Evolutionary conservation across 257 asterid genomes (phyloP).

Genomic region (Sherardia arvensis): DNA sequence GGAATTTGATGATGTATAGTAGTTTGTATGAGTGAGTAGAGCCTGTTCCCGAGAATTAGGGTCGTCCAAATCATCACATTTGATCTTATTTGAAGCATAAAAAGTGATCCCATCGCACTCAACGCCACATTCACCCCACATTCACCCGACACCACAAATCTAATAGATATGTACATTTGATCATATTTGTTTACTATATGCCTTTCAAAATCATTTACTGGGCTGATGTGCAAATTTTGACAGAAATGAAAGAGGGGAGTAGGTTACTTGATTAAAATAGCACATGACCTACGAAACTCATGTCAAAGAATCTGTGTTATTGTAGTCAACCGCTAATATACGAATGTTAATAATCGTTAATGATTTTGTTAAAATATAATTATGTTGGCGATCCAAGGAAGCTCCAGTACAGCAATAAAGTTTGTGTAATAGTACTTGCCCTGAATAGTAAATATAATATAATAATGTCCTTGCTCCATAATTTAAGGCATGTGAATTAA

Average conservation of each 20-base stretch:
- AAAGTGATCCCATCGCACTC: too few species aligned
- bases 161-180: too few species aligned
- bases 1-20: too few species aligned
- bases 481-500: conserved; percentile 32
- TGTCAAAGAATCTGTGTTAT: not conserved
- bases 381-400: not conserved
- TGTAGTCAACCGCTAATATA: not conserved
- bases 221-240: too few species aligned
- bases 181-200: too few species aligned
- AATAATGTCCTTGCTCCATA: conserved; percentile 11
- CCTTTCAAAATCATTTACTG: too few species aligned
- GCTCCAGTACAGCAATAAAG: not conserved
- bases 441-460: not conserved
- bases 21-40: not conserved
- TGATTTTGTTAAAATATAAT: not conserved
- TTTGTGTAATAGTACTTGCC: conserved; percentile 2
- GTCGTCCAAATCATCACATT: not conserved
- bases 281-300: not conserved
- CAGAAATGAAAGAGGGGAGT: not conserved
- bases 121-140: too few species aligned
- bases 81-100: too few species aligned
- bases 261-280: not conserved
- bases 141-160: too few species aligned
- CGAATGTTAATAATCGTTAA: not conserved
- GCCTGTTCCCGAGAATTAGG: not conserved